Conservation (phyloP, 345 rosid species). For the Syzygium aromaticum region DNA sequence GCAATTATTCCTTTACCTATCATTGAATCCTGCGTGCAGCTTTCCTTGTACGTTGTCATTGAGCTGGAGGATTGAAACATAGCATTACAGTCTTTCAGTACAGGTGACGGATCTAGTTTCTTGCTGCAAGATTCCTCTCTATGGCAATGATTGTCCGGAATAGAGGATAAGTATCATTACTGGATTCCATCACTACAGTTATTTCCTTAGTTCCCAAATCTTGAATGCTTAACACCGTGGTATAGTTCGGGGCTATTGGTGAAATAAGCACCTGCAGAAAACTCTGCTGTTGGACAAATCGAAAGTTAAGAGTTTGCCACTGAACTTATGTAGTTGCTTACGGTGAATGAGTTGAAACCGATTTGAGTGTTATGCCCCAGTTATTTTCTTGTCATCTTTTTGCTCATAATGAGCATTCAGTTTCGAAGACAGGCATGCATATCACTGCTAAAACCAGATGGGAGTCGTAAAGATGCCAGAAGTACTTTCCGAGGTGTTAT, state of each 20-base stretch:
- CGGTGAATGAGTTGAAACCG: background rate
- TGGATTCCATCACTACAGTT: background rate
- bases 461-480: background rate
- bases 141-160: background rate
- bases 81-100: background rate
- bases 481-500: background rate
- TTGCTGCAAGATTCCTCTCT: background rate
- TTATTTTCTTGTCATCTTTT: background rate
- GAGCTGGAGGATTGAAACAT: background rate
- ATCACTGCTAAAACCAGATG: background rate
- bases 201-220: background rate
- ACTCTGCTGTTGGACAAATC: background rate
- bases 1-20: background rate
- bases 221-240: background rate
- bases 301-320: background rate
- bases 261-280: background rate
- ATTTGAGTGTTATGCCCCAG: background rate
- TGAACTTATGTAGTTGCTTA: background rate
- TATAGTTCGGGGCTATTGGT: background rate
- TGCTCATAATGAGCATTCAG: background rate
- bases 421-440: background rate
- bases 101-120: background rate
- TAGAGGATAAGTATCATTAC: background rate
- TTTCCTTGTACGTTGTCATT: background rate
- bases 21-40: background rate